These are phyloP conservation scores for Rhodotorula sp. DNA, from an alignment of 1,284 basidiomycete species.

Conservation along the genomic window DNA sequence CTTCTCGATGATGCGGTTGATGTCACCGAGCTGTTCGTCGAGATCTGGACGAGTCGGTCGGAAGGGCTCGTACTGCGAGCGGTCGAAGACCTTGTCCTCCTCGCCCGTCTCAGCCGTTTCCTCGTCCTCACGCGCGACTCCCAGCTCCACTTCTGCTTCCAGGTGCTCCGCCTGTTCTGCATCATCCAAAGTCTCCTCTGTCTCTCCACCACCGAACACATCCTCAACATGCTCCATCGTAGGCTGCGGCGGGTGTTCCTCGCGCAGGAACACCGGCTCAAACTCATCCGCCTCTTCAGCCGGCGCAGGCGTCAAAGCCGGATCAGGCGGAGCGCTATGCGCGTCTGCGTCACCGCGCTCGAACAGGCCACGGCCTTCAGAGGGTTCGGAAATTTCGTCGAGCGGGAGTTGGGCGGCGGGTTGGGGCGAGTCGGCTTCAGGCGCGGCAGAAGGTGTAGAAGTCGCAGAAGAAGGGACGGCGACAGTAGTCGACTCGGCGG, in stretches of 20 bases:
- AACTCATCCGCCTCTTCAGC: background rate
- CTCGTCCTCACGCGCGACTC: background rate
- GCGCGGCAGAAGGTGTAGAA: background rate
- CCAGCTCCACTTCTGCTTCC: no score
- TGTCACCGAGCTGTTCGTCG: slow-evolving; percentile 1
- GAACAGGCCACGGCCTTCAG: background rate
- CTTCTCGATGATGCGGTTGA: background rate
- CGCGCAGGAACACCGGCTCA: background rate
- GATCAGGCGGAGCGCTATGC: background rate
- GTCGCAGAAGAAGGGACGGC: background rate
- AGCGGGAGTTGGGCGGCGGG: background rate
- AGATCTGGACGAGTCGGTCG: background rate
- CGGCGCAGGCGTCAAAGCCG: no score
- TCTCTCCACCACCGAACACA: background rate
- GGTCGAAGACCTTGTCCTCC: slow-evolving; percentile 1
- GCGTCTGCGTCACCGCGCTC: background rate
- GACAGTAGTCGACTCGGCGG: background rate
- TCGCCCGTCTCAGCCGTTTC: background rate
- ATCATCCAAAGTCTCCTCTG: background rate
- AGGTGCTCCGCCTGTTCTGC: background rate
- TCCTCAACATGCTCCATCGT: background rate
- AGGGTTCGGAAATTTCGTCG: background rate
- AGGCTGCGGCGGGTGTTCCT: background rate
- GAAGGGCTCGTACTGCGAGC: background rate
- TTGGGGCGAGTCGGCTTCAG: background rate